Base-by-base conservation (phyloP, 148 eudicot genomes). In the Rhododendron henanense region DNA sequence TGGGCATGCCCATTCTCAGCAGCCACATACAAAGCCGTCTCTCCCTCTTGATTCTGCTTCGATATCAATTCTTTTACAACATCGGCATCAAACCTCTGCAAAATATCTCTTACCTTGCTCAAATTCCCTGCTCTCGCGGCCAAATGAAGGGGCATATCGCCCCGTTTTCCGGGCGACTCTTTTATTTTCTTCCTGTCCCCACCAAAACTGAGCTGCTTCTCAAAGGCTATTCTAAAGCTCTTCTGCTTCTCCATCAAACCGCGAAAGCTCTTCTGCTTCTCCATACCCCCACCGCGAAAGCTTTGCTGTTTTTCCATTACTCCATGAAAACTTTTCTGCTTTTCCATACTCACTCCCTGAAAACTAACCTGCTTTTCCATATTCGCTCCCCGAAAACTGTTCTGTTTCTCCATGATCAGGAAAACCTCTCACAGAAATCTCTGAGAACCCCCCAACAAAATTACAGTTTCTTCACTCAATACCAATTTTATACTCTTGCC, bases 21-120 rank as follows among this genome's bases (percentile, higher is more conserved):
- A 80, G 98, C 94, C 81, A 91, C 95, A 89, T 89, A 94, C 18
- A 95, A 88, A 65, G 91, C 93, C 88, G 98, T 95, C 87, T 97
- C 99, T 9, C 95, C 98, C 85, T 94, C 99, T 83, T 88, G 94
- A 85, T 97, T 97, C 87, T 93, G 94, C 90, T 88, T 93, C 45
- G 96, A 89, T 85, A 93, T 85, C 89, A 94, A 85, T 48, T 90
- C 93, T 87, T 31, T 95, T 55, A 91, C 88, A 53, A 88, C 93
- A 86, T 87, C 85, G 92, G n/a, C n/a, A n/a, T n/a, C n/a, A n/a
- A n/a, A n/a, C n/a, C n/a, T n/a, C n/a, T n/a, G n/a, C n/a, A n/a
- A n/a, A n/a, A n/a, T n/a, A n/a, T n/a, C n/a, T n/a, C n/a, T n/a
- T n/a, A n/a, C n/a, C n/a, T n/a, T n/a, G n/a, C n/a, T n/a, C n/a